Percentiles rank a stretch among this genome's conserved stretches.
These are phyloP conservation scores for Hypoxylon intermedium DNA, from an alignment of 495 filamentous ascomycete genomes.

Conservation along the genomic window DNA sequence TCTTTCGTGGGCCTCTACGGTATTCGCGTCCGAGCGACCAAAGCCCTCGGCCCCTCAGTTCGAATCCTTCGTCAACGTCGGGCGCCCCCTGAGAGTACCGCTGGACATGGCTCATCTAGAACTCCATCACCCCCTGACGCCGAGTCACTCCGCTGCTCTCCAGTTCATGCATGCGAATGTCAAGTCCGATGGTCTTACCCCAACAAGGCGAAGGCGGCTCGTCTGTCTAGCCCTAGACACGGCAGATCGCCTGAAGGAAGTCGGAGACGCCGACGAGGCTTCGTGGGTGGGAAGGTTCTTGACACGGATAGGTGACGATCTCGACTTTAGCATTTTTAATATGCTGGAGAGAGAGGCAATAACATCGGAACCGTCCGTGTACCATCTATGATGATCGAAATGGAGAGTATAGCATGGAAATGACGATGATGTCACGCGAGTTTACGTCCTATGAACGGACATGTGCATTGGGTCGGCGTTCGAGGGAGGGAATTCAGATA, in stretches of 20 bases:
- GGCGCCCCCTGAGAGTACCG: slow-evolving; percentile 17
- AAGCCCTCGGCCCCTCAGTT: slow-evolving; percentile 46
- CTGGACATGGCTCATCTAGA: slow-evolving; percentile 49
- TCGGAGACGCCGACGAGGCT: slow-evolving; percentile 28
- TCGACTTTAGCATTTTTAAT: slow-evolving; percentile 9
- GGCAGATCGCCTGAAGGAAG: slow-evolving; percentile 32
- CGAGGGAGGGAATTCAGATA: not conserved
- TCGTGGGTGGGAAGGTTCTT: slow-evolving; percentile 38
- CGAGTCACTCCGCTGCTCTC: slow-evolving; percentile 46
- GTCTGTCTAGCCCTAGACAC: slow-evolving; percentile 38
- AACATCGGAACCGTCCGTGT: slow-evolving; percentile 7
- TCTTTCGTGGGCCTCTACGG: slow-evolving; percentile 47
- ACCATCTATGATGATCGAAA: not conserved
- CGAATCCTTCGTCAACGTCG: slow-evolving; percentile 49
- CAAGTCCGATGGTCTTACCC: not conserved
- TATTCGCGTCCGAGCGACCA: slow-evolving; percentile 37
- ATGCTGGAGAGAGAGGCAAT: not conserved
- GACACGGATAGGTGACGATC: slow-evolving; percentile 16
- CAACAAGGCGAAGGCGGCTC: slow-evolving; percentile 14
- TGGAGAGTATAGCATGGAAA: not conserved
- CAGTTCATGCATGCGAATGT: slow-evolving; percentile 35
- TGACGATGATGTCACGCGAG: slow-evolving; percentile 1
- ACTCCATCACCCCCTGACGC: slow-evolving; percentile 51
- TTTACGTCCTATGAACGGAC: slow-evolving; percentile 1
- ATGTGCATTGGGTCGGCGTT: slow-evolving; percentile 26